Percentiles rank a stretch among this genome's conserved stretches.
phyloP scores from a whole-genome alignment of 495 filamentous ascomycete genomes.

The Bombardia bombarda region DNA sequence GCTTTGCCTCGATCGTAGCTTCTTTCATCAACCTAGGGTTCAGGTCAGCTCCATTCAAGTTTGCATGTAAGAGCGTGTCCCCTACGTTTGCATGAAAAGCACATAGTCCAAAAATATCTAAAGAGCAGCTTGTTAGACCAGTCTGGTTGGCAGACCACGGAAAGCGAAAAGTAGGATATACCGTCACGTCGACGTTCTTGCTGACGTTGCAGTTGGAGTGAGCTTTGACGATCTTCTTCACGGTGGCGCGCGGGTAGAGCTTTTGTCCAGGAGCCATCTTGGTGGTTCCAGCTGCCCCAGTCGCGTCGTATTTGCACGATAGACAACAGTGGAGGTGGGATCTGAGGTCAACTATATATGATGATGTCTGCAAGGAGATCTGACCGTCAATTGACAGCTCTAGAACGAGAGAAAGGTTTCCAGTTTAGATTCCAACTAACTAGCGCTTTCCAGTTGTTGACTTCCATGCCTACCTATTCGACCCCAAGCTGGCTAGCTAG shows the following conservation, averaged over 20 bases:
- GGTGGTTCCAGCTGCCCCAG: too few species aligned
- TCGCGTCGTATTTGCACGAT: too few species aligned
- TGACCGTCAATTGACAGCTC: too few species aligned
- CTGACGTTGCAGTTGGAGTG: slow-evolving; percentile 71
- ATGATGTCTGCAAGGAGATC: too few species aligned
- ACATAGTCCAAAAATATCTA: slow-evolving; percentile 87
- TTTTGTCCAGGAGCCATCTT: slow-evolving; percentile 54
- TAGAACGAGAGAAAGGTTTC: too few species aligned
- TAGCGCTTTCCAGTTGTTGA: too few species aligned
- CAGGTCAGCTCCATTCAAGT: slow-evolving; percentile 6
- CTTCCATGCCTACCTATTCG: neutral
- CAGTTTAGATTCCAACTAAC: too few species aligned
- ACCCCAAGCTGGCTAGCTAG: too few species aligned
- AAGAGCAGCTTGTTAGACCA: slow-evolving; percentile 4
- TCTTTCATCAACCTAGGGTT: slow-evolving; percentile 69
- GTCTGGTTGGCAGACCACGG: too few species aligned
- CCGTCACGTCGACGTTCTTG: slow-evolving; percentile 83
- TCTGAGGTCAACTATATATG: too few species aligned
- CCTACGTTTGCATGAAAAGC: slow-evolving; percentile 82
- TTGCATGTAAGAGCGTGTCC: neutral
- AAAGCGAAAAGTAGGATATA: too few species aligned
- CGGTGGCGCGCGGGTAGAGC: slow-evolving; percentile 74
- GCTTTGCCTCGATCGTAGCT: slow-evolving; percentile 67
- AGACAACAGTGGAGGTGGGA: too few species aligned
- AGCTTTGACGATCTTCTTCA: slow-evolving; percentile 85